Percentiles rank a stretch among this genome's conserved stretches.
These are phyloP conservation scores for Crithidia thermophila DNA, from an alignment of 208 protist species.

Conservation along the genomic window DNA sequence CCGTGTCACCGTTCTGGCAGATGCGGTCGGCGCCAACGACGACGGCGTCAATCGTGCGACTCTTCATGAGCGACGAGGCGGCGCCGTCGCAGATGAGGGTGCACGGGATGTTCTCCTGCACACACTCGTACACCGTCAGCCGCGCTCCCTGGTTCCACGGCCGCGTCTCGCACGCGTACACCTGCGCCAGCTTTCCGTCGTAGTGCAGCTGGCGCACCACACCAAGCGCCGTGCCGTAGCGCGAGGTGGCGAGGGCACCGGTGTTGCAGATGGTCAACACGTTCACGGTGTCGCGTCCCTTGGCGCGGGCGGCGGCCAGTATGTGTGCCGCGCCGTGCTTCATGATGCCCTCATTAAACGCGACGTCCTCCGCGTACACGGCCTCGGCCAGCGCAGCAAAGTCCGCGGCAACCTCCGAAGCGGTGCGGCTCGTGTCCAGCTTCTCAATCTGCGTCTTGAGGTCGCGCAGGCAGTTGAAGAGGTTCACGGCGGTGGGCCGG, in stretches of 20 bases:
- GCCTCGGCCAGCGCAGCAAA: slow-evolving; percentile 80
- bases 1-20: slow-evolving; percentile 95
- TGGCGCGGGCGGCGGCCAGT: slow-evolving; percentile 33
- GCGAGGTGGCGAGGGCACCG: slow-evolving; percentile 91
- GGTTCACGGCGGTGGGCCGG: slow-evolving; percentile 96
- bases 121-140: slow-evolving; percentile 96
- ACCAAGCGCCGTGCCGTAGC: slow-evolving; percentile 94
- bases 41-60: slow-evolving; percentile 76
- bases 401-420: slow-evolving; percentile 46
- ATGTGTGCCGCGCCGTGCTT: slow-evolving; percentile 86
- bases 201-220: slow-evolving; percentile 92
- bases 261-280: slow-evolving; percentile 97
- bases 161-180: slow-evolving; percentile 95
- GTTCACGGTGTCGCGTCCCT: slow-evolving; percentile 37
- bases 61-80: slow-evolving; percentile 75
- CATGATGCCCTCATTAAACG: slow-evolving; percentile 93
- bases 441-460: slow-evolving; percentile 54
- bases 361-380: slow-evolving; percentile 89
- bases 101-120: slow-evolving; percentile 91
- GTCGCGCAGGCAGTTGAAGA: slow-evolving; percentile 88
- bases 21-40: slow-evolving; percentile 95
- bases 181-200: slow-evolving; percentile 70
- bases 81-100: slow-evolving; percentile 94
- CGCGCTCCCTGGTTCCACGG: slow-evolving; percentile 96
- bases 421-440: slow-evolving; percentile 17